Evolutionary conservation across 768 basidiomycete species (phyloP), one percentile per base, ranked within the genome.

Genomic region (Suillus fuscotomentosus): DNA sequence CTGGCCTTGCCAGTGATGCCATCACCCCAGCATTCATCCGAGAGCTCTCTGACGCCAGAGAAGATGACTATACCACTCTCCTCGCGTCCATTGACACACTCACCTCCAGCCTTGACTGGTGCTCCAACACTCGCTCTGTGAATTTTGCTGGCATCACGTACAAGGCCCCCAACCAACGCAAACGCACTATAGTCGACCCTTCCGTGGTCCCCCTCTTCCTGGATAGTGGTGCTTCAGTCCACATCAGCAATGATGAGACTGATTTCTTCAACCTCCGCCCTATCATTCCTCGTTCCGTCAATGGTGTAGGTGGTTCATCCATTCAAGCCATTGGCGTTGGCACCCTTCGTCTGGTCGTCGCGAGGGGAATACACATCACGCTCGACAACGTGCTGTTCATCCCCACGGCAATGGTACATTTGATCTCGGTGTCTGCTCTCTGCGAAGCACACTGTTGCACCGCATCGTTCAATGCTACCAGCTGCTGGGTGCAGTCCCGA

Each of bases 321-420:
- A 71, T 77, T 22, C 53, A 60, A 0, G 73, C 75, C 4, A 43
- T 67, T 9, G 74, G 72, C 0, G 68, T 75, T 8, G 75, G 78
- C 0, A 66, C 66, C 2, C 71, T 79, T 3, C n/a, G 53, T 0
- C 64, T 78, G 0, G 14, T 34, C 4, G 24, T 75, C 24, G 70
- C 62, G 0, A 14, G 48, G 1, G 72, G 68, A 0, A 56, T 48
- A 5, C 43, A 54, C 20, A 47, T 73, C 14, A 54, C 62, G 0
- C 45, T 69, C 1, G 34, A 60, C 3, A 22, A 70, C 17, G 72
- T 66, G 0, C 67, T 73, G 3, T 71, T 67, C 22, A 65, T 70
- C 22, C 72, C 72, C 0, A 1, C 38, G 0, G 69, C 70, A 0
- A 63, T 63, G 9, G 64, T 72, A 7, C 53, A 60, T 7, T 66